These are phyloP conservation scores for Fusarium austroafricanum DNA, from an alignment of 2,329 filamentous ascomycete genomes.

Conservation along the genomic window DNA sequence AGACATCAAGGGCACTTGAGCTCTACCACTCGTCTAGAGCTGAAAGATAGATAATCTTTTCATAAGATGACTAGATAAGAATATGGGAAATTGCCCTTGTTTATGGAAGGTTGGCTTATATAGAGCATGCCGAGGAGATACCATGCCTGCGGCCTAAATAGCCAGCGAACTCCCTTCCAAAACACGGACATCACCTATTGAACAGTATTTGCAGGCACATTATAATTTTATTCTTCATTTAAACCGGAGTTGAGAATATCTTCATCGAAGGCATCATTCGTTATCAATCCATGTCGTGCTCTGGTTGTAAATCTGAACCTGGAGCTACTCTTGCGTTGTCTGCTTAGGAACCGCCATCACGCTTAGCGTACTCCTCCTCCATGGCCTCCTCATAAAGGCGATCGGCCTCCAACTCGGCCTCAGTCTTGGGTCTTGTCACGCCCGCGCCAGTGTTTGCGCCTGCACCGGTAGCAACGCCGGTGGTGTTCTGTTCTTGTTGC, in stretches of 20 bases:
- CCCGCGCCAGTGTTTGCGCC: conserved; percentile 63
- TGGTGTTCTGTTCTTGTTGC: conserved; percentile 27
- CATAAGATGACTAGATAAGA: not conserved
- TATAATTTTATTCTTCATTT: not conserved
- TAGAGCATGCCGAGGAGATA: too few species aligned
- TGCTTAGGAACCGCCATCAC: conserved; percentile 61
- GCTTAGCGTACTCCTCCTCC: conserved; percentile 67
- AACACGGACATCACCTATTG: not conserved
- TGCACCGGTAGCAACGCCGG: conserved; percentile 53
- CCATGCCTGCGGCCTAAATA: too few species aligned
- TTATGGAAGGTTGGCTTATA: not conserved
- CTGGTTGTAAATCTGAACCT: not conserved
- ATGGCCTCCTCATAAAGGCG: conserved; percentile 63
- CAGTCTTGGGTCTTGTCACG: conserved; percentile 60
- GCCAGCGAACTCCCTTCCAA: not conserved
- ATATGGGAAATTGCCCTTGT: not conserved
- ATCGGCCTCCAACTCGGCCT: conserved; percentile 62
- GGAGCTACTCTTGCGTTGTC: not conserved
- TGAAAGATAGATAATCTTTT: not conserved
- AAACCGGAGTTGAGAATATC: not conserved
- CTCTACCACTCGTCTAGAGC: too few species aligned
- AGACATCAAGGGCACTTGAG: not conserved
- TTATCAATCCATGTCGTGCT: not conserved
- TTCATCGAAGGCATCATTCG: not conserved
- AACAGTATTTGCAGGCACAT: not conserved